Evolutionary conservation across 2,329 filamentous ascomycete species (phyloP), one percentile per base, ranked within the genome.

Genomic region (Hypoxylon sp.): DNA sequence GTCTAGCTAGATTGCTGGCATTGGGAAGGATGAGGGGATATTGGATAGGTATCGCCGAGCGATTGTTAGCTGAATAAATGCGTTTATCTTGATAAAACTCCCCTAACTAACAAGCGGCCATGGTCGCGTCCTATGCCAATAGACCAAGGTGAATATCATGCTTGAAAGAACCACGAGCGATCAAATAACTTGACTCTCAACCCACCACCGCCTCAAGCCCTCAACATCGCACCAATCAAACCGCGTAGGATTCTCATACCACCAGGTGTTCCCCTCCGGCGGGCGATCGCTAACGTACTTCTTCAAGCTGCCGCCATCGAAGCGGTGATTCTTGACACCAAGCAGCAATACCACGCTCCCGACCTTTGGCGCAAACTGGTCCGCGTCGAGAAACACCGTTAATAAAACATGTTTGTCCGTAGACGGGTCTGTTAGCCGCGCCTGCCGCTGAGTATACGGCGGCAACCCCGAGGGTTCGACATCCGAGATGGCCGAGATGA

Each of bases 241-340:
- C 19, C 74, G 68, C 21, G 55, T 56, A 3, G 78, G 78, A 40
- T 79, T 67, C 61, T 78, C 72, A 38, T 76, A 76, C 80, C 80
- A 82, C 80, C 80, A 83, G 8, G 54, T 63, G 3, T 52, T 49
- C 3, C 56, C 59, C 1, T 51, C 44, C 31, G 32, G 59, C 4
- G 65, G 60, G 30, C 59, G 54, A 51, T 76, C 73, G 36, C 71
- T 75, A 0, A 59, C 68, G 31, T 76, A 76, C 59, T 75, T 76
- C 59, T 74, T 74, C 48, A 76, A 44, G 51, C 70, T 69, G 1
- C 73, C 71, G 1, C 73, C 75, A 2, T 83, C 80, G 48, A 79
- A 82, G 1, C 73, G 66, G 38, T 84, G 81, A 21, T 83, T 84
- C 68, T 83, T 84, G 2, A 82, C 79, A 0, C 80, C 80, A 0